Evolutionary conservation across 139 green algal species (phyloP), one percentile per base, ranked within the genome.

Genomic region (Chlorella sp.): DNA sequence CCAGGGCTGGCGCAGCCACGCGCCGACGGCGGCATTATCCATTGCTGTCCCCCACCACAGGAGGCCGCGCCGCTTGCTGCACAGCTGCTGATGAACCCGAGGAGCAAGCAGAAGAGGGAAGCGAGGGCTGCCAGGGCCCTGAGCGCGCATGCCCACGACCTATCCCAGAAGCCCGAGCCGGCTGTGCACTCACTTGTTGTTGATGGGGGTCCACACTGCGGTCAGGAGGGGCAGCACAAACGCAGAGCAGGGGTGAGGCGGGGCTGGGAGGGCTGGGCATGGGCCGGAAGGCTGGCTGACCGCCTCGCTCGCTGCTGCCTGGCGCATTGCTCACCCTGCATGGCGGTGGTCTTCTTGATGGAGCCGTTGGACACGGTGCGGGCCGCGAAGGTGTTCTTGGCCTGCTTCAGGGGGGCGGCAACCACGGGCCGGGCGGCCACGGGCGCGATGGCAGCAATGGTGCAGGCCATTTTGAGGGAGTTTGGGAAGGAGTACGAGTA

Each of bases 171-270:
- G 61, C 24, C 19, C 53, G 16, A 42, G 34, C 73, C 73, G 73
- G n/a, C 73, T 24, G 78, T 37, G 21, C 30, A 57, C 83, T 89
- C 86, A 92, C 81, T 95, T 96, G 94, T 95, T 95, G 93, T 93
- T 86, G 34, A 89, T 28, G 69, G 93, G 93, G 21, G n/a, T n/a
- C n/a, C n/a, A n/a, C n/a, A n/a, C n/a, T n/a, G n/a, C n/a, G n/a
- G n/a, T n/a, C n/a, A n/a, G n/a, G n/a, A n/a, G n/a, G n/a, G n/a
- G n/a, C n/a, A n/a, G n/a, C n/a, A n/a, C n/a, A n/a, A n/a, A n/a
- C n/a, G n/a, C n/a, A n/a, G n/a, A n/a, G n/a, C n/a, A n/a, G n/a
- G n/a, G n/a, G n/a, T n/a, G n/a, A n/a, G 71, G 86, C 86, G 30
- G 39, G 71, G 60, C 28, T 22, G 42, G n/a, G 71, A 30, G 61